Conservation (phyloP, 345 rosid genomes). For the Melaleuca quinquenervia region DNA sequence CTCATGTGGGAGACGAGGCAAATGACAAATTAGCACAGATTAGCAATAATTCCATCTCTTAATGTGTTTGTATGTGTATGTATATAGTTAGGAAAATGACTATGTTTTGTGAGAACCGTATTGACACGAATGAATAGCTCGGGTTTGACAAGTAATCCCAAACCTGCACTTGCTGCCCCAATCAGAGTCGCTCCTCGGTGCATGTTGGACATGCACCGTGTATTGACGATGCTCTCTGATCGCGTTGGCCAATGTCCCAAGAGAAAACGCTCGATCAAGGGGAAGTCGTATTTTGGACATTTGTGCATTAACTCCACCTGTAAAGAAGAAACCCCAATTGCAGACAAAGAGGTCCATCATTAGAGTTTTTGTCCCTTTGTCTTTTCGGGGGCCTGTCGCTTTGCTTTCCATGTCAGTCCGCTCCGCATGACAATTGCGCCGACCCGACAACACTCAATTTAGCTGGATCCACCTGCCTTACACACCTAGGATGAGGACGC, state of each 20-base stretch:
- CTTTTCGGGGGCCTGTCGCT: too few species aligned
- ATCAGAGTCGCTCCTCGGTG: not conserved
- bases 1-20: not conserved
- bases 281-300: not conserved
- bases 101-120: not conserved
- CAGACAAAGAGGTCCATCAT: too few species aligned
- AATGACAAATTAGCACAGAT: not conserved
- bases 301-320: not conserved
- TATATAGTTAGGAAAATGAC: not conserved
- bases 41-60: rapidly evolving
- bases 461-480: too few species aligned
- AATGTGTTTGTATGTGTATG: rapidly evolving
- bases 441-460: too few species aligned
- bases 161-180: not conserved
- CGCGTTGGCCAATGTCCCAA: not conserved
- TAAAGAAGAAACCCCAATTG: too few species aligned
- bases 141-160: not conserved
- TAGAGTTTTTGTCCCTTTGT: too few species aligned
- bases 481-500: too few species aligned
- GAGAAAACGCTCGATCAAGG: not conserved
- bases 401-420: too few species aligned
- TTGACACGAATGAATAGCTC: not conserved
- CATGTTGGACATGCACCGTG: not conserved
- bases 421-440: too few species aligned
- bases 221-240: not conserved